Evolutionary conservation across 306 rosid species (phyloP).

Genomic region (Canavalia ensiformis): DNA sequence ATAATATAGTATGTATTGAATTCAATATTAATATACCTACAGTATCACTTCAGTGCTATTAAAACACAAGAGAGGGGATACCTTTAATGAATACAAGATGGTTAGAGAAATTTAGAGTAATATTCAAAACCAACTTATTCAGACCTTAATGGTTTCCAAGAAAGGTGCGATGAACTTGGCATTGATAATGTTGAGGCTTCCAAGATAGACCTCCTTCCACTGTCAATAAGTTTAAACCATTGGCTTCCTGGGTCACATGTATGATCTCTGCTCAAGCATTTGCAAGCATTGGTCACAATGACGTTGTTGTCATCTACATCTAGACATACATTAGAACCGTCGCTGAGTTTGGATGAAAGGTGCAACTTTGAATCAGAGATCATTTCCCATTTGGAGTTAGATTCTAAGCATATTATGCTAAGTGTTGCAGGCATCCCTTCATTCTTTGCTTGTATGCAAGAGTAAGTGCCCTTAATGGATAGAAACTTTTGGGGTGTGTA

Average conservation of each 20-base stretch:
- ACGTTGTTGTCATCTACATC: constrained; percentile 68
- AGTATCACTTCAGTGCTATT: background rate
- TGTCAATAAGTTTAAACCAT: constrained; percentile 84
- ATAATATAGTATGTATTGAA: background rate
- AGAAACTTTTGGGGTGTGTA: constrained; percentile 56
- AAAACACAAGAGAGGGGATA: background rate
- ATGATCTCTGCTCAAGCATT: constrained; percentile 65
- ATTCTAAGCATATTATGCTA: constrained; percentile 57
- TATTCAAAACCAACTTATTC: constrained; percentile 6
- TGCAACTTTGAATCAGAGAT: constrained; percentile 83
- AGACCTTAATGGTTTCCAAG: constrained; percentile 33
- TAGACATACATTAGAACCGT: constrained; percentile 68
- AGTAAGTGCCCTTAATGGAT: constrained; percentile 71
- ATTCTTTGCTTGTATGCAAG: constrained; percentile 66
- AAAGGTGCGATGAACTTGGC: constrained; percentile 39
- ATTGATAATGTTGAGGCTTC: constrained; percentile 33
- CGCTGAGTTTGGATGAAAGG: constrained; percentile 57
- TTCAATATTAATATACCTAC: background rate
- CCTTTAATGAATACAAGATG: background rate
- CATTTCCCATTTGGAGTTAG: constrained; percentile 70
- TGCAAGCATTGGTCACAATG: constrained; percentile 76
- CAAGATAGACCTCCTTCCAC: constrained; percentile 51
- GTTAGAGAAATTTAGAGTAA: background rate
- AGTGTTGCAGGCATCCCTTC: constrained; percentile 62
- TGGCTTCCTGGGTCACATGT: constrained; percentile 82